Conservation (phyloP, 129 eudicot genomes). For the Mikania micrantha region DNA sequence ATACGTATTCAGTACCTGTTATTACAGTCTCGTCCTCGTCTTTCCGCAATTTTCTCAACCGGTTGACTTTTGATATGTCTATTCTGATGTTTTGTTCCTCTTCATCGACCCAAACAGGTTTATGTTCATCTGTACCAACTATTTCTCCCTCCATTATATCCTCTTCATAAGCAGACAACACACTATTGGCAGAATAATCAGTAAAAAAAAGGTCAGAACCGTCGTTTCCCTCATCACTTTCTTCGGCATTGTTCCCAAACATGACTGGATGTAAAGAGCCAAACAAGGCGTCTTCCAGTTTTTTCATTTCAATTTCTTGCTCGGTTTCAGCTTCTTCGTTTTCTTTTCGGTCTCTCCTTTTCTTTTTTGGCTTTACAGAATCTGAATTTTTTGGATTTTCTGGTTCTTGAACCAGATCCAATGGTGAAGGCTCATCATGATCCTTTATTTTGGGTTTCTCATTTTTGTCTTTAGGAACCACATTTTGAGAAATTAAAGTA, state of each 20-base stretch:
- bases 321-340: slow-evolving; percentile 33
- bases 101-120: slow-evolving; percentile 92
- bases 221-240: slow-evolving; percentile 29
- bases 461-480: slow-evolving; percentile 26
- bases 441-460: slow-evolving; percentile 60
- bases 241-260: slow-evolving; percentile 56
- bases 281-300: slow-evolving; percentile 59
- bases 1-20: slow-evolving; percentile 62
- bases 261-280: slow-evolving; percentile 70
- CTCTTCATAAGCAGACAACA: slow-evolving; percentile 47
- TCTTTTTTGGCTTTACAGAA: slow-evolving; percentile 37
- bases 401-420: slow-evolving; percentile 22
- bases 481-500: slow-evolving; percentile 83
- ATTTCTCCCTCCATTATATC: slow-evolving; percentile 30
- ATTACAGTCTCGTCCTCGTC: slow-evolving; percentile 75
- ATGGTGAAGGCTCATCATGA: slow-evolving; percentile 32
- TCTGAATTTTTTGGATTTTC: slow-evolving; percentile 22
- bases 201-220: slow-evolving; percentile 56
- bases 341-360: slow-evolving; percentile 41
- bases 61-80: slow-evolving; percentile 66
- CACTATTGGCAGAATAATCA: slow-evolving; percentile 52
- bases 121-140: slow-evolving; percentile 34
- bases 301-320: slow-evolving; percentile 65
- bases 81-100: slow-evolving; percentile 66
- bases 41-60: slow-evolving; percentile 73